phyloP scores from a whole-genome alignment of 2,329 filamentous ascomycete species.

The Pleoardoris graminearum region DNA sequence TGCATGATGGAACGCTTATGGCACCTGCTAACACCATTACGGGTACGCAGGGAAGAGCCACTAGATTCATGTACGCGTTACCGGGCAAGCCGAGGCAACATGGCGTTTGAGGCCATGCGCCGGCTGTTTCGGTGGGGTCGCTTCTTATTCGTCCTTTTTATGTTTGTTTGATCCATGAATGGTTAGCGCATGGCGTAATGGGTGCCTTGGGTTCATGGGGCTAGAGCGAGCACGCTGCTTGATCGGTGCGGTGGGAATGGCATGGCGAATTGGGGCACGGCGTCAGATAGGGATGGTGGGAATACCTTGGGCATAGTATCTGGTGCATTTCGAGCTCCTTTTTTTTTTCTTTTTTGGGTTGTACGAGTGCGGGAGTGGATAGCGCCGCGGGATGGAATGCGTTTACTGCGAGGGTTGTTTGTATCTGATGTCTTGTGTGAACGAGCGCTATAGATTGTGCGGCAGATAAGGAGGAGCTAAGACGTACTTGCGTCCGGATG shows the following conservation, averaged over 20 bases:
- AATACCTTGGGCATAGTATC: constrained; percentile 8
- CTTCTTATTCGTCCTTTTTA: background rate
- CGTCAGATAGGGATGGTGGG: background rate
- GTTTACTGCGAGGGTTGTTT: too few relatives aligned
- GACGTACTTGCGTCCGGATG: too few relatives aligned
- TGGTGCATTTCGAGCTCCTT: background rate
- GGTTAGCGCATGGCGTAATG: constrained; percentile 4
- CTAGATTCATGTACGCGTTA: constrained; percentile 6
- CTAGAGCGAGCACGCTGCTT: background rate
- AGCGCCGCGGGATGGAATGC: too few relatives aligned
- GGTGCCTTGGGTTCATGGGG: background rate
- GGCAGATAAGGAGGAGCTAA: too few relatives aligned
- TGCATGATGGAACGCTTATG: constrained; percentile 15
- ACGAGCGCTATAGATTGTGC: too few relatives aligned
- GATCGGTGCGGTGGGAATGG: background rate
- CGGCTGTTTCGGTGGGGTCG: background rate
- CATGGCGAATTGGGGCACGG: background rate
- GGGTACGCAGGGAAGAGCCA: constrained; percentile 41
- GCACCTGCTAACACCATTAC: constrained; percentile 25
- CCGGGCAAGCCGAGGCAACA: background rate
- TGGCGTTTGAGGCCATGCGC: background rate
- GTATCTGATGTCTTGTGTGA: too few relatives aligned
- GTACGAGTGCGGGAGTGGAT: background rate
- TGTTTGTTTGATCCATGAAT: background rate
- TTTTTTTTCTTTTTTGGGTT: background rate